A percentile compares a stretch with the other conserved stretches of the same genome.
These are phyloP conservation scores for Aspergillus tubingensis DNA, from an alignment of 2,329 filamentous ascomycete genomes.

Conservation along the genomic window DNA sequence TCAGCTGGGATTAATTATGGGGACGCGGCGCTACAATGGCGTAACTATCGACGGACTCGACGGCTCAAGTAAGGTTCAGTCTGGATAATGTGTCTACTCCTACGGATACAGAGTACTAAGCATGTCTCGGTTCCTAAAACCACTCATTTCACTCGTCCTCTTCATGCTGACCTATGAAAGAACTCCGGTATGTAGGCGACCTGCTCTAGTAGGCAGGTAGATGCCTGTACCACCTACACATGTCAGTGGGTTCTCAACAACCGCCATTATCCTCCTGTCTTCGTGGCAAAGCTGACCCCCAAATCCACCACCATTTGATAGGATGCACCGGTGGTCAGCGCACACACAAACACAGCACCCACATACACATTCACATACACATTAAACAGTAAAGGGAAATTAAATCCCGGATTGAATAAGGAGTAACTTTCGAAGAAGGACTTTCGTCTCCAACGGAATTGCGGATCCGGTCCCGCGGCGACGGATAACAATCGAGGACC, in stretches of 20 bases:
- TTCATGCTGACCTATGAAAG: background rate
- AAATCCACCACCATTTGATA: no score
- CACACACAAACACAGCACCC: background rate
- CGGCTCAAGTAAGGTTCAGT: background rate
- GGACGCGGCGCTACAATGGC: background rate
- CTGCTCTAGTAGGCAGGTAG: background rate
- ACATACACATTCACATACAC: background rate
- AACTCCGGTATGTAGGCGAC: background rate
- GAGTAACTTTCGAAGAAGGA: background rate
- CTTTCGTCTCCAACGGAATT: conserved; percentile 31
- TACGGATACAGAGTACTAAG: background rate
- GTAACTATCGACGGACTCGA: background rate
- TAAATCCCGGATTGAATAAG: background rate
- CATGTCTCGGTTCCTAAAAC: background rate
- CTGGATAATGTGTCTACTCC: background rate
- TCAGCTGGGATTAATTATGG: background rate
- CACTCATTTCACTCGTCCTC: background rate
- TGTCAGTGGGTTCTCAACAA: background rate
- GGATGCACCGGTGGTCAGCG: background rate
- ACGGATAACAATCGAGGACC: conserved; percentile 30
- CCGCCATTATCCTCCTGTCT: background rate
- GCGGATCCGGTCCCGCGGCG: conserved; percentile 40
- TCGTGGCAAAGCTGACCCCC: background rate
- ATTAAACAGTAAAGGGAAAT: background rate
- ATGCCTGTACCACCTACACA: background rate